phyloP scores from a whole-genome alignment of 2,329 filamentous ascomycete genomes.

The Cytospora paraplurivora region DNA sequence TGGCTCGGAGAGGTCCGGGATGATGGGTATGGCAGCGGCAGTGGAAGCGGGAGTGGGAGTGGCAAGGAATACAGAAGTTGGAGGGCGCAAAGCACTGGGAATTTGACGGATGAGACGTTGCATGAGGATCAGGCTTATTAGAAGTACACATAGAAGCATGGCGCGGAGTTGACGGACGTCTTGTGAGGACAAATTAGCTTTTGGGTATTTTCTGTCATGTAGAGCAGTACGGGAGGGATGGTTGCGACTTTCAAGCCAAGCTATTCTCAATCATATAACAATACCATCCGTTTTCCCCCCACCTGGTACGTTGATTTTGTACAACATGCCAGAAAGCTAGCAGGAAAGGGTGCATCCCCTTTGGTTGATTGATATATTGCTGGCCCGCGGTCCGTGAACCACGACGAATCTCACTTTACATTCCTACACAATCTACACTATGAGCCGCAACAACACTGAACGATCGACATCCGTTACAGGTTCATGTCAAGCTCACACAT shows the following conservation, averaged over 20 bases:
- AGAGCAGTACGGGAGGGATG: background rate
- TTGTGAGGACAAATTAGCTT: background rate
- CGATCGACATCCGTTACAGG: too few relatives aligned
- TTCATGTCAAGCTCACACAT: too few relatives aligned
- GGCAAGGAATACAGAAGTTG: background rate
- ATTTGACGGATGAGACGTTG: conserved; percentile 10
- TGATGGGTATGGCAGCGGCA: conserved; percentile 16
- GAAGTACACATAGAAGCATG: background rate
- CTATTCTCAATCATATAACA: too few relatives aligned
- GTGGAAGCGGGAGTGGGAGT: conserved; percentile 8
- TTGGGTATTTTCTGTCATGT: background rate
- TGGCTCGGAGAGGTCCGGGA: conserved; percentile 22
- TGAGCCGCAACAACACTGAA: too few relatives aligned
- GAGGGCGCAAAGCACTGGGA: conserved; percentile 4
- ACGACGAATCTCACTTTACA: too few relatives aligned
- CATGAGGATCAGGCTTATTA: conserved; percentile 1
- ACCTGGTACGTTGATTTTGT: too few relatives aligned
- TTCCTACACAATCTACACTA: too few relatives aligned
- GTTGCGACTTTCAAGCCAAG: background rate
- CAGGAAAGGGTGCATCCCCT: too few relatives aligned
- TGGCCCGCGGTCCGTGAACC: too few relatives aligned
- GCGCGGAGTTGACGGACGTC: background rate
- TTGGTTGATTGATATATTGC: too few relatives aligned
- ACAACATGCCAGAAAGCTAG: too few relatives aligned
- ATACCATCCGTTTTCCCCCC: too few relatives aligned